These are phyloP conservation scores for Phoma herbarum DNA, from an alignment of 2,329 filamentous ascomycete species.

Conservation along the genomic window DNA sequence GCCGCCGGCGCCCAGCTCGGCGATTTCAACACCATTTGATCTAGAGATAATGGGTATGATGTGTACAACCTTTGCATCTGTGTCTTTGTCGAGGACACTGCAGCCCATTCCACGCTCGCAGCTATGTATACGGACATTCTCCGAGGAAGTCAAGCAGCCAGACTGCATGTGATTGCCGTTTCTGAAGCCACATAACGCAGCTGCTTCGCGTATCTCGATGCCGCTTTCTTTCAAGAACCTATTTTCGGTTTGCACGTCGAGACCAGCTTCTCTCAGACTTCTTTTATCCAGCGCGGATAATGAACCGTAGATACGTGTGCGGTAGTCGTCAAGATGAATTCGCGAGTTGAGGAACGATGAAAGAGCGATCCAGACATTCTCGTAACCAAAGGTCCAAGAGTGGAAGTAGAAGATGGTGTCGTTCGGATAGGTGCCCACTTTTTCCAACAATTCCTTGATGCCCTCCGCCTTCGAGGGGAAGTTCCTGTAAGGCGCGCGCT, in stretches of 20 bases:
- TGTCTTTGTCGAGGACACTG: slow-evolving; percentile 57
- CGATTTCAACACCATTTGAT: slow-evolving; percentile 68
- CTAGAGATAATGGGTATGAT: slow-evolving; percentile 82
- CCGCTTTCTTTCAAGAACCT: slow-evolving; percentile 44
- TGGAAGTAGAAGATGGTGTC: slow-evolving; percentile 85
- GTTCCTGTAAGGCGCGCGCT: slow-evolving; percentile 57
- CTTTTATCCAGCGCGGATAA: slow-evolving; percentile 49
- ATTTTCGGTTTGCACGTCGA: slow-evolving; percentile 46
- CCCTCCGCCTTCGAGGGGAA: slow-evolving; percentile 77
- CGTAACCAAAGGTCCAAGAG: slow-evolving; percentile 92
- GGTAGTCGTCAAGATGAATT: slow-evolving; percentile 86
- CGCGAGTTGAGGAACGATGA: slow-evolving; percentile 73
- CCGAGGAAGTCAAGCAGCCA: slow-evolving; percentile 75
- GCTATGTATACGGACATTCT: slow-evolving; percentile 77
- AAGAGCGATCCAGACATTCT: slow-evolving; percentile 88
- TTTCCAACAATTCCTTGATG: slow-evolving; percentile 74
- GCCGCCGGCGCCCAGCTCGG: slow-evolving; percentile 80
- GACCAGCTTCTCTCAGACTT: slow-evolving; percentile 44
- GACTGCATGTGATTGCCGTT: slow-evolving; percentile 74
- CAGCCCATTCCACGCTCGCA: slow-evolving; percentile 80
- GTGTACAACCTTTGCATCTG: slow-evolving; percentile 66
- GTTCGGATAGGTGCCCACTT: slow-evolving; percentile 72
- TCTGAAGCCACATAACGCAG: slow-evolving; percentile 75
- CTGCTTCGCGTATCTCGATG: slow-evolving; percentile 63
- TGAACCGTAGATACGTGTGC: slow-evolving; percentile 75